These are phyloP conservation scores for Haematococcus lacustris DNA, from an alignment of 139 green algal species.

Conservation along the genomic window DNA sequence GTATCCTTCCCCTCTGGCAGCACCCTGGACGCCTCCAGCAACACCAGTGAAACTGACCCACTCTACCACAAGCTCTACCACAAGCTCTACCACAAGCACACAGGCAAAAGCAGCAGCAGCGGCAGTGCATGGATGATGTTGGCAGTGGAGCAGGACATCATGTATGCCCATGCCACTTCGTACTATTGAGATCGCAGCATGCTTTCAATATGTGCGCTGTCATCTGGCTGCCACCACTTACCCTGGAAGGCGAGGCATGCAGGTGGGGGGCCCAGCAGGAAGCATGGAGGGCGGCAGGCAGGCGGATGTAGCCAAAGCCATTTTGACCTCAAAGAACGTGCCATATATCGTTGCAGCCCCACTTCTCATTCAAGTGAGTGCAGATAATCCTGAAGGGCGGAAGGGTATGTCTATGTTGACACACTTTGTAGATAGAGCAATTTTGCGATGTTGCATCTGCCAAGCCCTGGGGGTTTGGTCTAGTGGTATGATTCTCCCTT, in stretches of 20 bases:
- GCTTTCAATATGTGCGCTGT: background rate
- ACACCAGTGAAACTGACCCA: too few species aligned
- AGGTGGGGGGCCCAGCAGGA: conserved; percentile 28
- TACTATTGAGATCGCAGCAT: too few species aligned
- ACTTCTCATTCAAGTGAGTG: conserved; percentile 81
- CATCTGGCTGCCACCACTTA: background rate
- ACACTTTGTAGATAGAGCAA: too few species aligned
- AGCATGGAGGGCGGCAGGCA: conserved; percentile 88
- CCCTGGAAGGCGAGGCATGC: background rate
- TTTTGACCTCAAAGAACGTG: conserved; percentile 89
- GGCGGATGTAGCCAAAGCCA: conserved; percentile 76
- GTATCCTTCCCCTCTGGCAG: too few species aligned
- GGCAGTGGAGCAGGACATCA: background rate
- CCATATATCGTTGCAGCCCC: conserved; percentile 92
- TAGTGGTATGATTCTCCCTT: too few species aligned
- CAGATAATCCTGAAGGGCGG: background rate
- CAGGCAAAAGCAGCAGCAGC: background rate
- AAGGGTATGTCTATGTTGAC: too few species aligned
- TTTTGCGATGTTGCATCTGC: too few species aligned
- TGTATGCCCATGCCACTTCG: too few species aligned
- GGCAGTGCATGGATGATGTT: background rate
- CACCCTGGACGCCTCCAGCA: too few species aligned
- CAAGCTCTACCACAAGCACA: too few species aligned
- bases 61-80: too few species aligned
- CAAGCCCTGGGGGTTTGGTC: too few species aligned